Conservation (phyloP, 805 yeast genomes). For the Cyberlindnera euphorbiae region DNA sequence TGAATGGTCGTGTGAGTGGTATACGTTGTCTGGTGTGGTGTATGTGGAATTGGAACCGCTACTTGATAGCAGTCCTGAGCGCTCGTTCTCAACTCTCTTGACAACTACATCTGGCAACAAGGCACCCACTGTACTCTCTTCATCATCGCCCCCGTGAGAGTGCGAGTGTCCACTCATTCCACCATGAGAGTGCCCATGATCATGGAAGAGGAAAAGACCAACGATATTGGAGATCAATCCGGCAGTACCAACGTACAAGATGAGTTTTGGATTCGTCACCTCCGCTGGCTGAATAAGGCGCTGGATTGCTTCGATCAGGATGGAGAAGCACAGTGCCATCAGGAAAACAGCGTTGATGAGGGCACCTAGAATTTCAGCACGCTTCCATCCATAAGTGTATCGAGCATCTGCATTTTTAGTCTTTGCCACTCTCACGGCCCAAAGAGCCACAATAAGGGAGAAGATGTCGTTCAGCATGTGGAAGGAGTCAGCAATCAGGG, state of each 20-base stretch:
- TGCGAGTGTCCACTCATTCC: conserved; percentile 37
- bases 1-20: conserved; percentile 7
- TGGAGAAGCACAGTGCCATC: conserved; percentile 87
- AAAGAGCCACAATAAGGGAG: conserved; percentile 81
- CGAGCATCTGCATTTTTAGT: conserved; percentile 76
- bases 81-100: conserved; percentile 26
- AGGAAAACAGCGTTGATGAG: conserved; percentile 89
- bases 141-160: conserved; percentile 19
- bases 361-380: conserved; percentile 97
- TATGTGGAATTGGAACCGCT: conserved; percentile 18
- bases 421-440: conserved; percentile 94
- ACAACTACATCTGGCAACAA: conserved; percentile 46
- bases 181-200: conserved; percentile 59
- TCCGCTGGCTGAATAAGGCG: conserved; percentile 77
- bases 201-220: conserved; percentile 87
- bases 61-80: conserved; percentile 11
- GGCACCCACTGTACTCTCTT: conserved; percentile 25
- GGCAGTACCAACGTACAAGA: conserved; percentile 74
- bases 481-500: conserved; percentile 93
- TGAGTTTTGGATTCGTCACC: conserved; percentile 77
- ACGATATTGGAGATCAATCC: conserved; percentile 80
- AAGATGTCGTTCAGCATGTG: conserved; percentile 96
- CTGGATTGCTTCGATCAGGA: conserved; percentile 88
- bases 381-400: conserved; percentile 96
- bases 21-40: too few relatives aligned